Evolutionary conservation across 83 land plant species (phyloP), one percentile per base, ranked within the genome.

Genomic region (Thuja plicata): DNA sequence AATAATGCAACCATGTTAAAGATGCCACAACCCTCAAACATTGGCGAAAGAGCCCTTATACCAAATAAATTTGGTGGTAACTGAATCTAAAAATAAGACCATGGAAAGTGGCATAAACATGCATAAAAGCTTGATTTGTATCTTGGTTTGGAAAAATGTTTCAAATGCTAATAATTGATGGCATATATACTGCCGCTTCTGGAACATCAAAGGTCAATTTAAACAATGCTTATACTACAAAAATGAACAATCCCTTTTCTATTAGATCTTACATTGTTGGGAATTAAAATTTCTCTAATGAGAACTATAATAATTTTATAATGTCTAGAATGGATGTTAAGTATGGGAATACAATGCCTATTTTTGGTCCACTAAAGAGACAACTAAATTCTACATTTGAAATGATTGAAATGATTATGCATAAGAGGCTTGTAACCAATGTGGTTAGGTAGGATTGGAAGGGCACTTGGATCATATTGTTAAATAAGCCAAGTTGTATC

Each of bases 381-480:
- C 70, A 90, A 45, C 66, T 82, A 8, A 88, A 85, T 1, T 93
- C 91, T 27, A 89, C 88, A 8, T 76, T 87, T 11, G 87, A 81
- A 86, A 48, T 41, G 16, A 87, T 62, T 43, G 93, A 88, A 70
- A 77, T 71, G 4, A 70, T 50, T 21, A 91, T 93, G 86, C 88
- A 92, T 35, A 93, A 88, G 90, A 92, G 57, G 19, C 55, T 88
- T 83, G 89, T 92, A 85, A 95, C 86, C 87, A 89, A 70, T 9
- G 90, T 91, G 91, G 96, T 93, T 85, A 87, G 88, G 87, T 88
- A 92, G 84, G 92, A 95, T 81, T 95, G 37, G 43, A 95, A 76
- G 91, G 90, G 86, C 92, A 93, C 85, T 92, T 95, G 95, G 95
- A 92, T 40, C 70, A 80, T 62, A 95, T 95, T 74, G 88, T 92